Conservation (phyloP, 129 eudicot species). For the Pulicaria dysenterica region DNA sequence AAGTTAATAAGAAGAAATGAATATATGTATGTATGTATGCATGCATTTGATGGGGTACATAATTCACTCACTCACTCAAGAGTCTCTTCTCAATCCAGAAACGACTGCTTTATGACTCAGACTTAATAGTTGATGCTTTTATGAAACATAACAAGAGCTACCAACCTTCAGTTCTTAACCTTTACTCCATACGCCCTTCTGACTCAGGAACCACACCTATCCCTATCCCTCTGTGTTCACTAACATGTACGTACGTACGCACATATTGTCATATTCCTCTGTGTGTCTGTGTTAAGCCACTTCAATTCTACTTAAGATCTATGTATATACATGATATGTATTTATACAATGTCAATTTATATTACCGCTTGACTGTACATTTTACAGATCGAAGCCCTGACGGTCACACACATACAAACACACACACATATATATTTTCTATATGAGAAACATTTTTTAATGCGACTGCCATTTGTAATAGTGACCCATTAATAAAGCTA, state of each 20-base stretch:
- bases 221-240: background rate
- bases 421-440: too few species aligned
- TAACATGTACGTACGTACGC: background rate
- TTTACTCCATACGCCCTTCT: background rate
- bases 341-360: too few species aligned
- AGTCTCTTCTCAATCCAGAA: constrained; percentile 22
- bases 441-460: too few species aligned
- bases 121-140: constrained; percentile 30
- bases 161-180: background rate
- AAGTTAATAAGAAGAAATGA: too few species aligned
- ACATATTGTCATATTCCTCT: background rate
- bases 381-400: too few species aligned
- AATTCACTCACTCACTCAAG: constrained; percentile 15
- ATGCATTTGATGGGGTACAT: constrained; percentile 18
- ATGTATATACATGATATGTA: too few species aligned
- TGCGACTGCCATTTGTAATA: too few species aligned
- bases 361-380: too few species aligned
- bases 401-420: too few species aligned
- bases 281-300: background rate
- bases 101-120: constrained; percentile 26
- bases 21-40: background rate
- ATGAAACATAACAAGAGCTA: constrained; percentile 33
- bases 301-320: too few species aligned
- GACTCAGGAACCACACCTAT: constrained; percentile 20
- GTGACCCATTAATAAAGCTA: too few species aligned